A percentile compares a stretch with the other conserved stretches of the same genome.
phyloP scores from a whole-genome alignment of 2,329 filamentous ascomycete genomes.

The Penicillium griseofulvum region DNA sequence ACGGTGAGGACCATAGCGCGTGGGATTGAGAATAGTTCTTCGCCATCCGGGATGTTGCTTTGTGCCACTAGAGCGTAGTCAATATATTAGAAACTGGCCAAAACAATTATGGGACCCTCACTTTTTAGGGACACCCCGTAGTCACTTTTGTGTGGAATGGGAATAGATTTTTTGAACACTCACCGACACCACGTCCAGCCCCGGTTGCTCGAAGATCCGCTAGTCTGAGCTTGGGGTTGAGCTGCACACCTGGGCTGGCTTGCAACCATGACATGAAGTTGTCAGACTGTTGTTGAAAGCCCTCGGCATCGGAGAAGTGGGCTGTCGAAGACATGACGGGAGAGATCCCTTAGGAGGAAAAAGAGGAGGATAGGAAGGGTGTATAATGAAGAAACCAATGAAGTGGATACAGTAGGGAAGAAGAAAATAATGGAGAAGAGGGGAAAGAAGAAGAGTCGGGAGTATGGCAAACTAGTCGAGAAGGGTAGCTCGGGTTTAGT shows the following conservation, averaged over 20 bases:
- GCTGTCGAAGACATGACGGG: constrained; percentile 34
- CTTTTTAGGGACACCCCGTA: constrained; percentile 12
- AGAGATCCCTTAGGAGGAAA: constrained; percentile 9
- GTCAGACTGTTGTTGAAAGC: constrained; percentile 48
- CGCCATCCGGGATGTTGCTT: constrained; percentile 68
- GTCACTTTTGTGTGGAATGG: constrained; percentile 20
- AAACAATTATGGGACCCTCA: constrained; percentile 10
- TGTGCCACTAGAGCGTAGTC: constrained; percentile 59
- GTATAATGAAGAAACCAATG: background rate
- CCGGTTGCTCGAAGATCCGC: constrained; percentile 56
- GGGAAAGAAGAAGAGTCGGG: constrained; percentile 19
- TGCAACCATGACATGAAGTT: constrained; percentile 59
- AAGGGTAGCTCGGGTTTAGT: constrained; percentile 14
- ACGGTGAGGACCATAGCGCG: constrained; percentile 67
- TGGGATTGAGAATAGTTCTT: constrained; percentile 77
- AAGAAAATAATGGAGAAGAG: constrained; percentile 9
- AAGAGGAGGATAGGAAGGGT: constrained; percentile 7
- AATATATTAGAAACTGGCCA: constrained; percentile 22
- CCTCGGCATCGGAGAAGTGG: constrained; percentile 35
- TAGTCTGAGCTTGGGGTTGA: constrained; percentile 59
- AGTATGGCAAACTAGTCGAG: constrained; percentile 5
- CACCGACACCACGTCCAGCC: constrained; percentile 64
- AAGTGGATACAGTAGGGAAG: constrained; percentile 10
- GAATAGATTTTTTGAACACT: constrained; percentile 30
- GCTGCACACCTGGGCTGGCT: constrained; percentile 49